These are phyloP conservation scores for Grosmannia serpens DNA, from an alignment of 2,329 filamentous ascomycete species.

Conservation along the genomic window DNA sequence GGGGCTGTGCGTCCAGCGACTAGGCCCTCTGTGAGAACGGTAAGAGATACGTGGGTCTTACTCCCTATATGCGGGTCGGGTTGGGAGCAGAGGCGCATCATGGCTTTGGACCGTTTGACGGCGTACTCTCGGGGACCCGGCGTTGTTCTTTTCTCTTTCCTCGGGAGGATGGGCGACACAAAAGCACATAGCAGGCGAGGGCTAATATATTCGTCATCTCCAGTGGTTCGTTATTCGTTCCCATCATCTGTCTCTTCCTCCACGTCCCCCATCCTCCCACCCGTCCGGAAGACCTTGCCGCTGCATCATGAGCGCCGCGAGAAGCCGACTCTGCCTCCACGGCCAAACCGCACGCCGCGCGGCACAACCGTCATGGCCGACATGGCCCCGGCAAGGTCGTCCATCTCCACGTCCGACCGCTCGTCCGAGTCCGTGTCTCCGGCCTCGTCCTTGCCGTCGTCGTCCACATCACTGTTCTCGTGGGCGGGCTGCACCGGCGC, in stretches of 20 bases:
- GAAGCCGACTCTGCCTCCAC: constrained; percentile 41
- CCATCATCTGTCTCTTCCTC: not conserved
- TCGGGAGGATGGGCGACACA: not conserved
- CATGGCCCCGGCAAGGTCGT: constrained; percentile 55
- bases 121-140: too few relatives aligned
- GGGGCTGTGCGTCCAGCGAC: constrained; percentile 62
- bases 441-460: not conserved
- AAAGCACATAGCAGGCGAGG: not conserved
- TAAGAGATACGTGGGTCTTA: not conserved
- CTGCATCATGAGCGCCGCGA: constrained; percentile 27
- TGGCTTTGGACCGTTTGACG: too few relatives aligned
- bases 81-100: not conserved
- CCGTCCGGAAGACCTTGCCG: not conserved
- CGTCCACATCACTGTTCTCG: not conserved
- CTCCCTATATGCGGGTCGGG: too few relatives aligned
- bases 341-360: constrained; percentile 53
- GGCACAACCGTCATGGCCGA: constrained; percentile 62
- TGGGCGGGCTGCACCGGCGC: not conserved
- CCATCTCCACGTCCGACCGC: constrained; percentile 29
- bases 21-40: not conserved
- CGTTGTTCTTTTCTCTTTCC: not conserved
- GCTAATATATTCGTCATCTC: not conserved
- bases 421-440: not conserved
- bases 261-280: not conserved
- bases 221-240: not conserved